Base-by-base conservation (phyloP, 176 grass and related monocot genomes). In the Ampelocalamus luodianensis region DNA sequence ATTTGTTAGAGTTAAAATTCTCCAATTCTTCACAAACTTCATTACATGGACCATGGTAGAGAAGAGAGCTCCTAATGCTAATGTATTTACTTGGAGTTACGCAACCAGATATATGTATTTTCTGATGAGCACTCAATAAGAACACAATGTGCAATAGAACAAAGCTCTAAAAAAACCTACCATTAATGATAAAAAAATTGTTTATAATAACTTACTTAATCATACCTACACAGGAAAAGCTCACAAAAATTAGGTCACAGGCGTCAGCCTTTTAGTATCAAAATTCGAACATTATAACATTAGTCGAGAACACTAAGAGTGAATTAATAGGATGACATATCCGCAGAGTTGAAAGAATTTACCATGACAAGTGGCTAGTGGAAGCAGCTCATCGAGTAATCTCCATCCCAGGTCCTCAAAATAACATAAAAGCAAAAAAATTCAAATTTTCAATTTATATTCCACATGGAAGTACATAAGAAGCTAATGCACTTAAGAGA, bases 351-450 rank as follows among this genome's bases (percentile, higher is more conserved):
- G n/a, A 56, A 58, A 76, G 46, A 77, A 39, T 61, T 92, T 96
- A 99, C 96, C 90, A 78, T 84, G 71, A 49, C 42, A 88, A 92
- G 68, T 37, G 37, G 78, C 83, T 81, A 89, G 88, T 74, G 74
- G 48, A 55, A 79, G 82, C 27, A 70, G 87, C 26, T 53, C 83
- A 89, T 89, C 78, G 84, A 89, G 86, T 87, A 49, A 78, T 83
- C 86, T 93, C 84, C 93, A 89, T 74, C 85, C 90, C 68, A 85
- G 71, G 76, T 77, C 89, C 80, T 93, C 92, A 54, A 86, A 54
- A 86, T 76, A 89, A 94, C 79, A 89, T 46, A 95, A 96, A 95
- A 92, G 73, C 32, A 85, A 92, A 93, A 89, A 85, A 92, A 93
- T 88, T 74, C 67, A 85, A 78, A 88, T 65, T 76, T 88, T 83